These are phyloP conservation scores for Talaromyces thailandensis DNA, from an alignment of 495 filamentous ascomycete species.

Conservation along the genomic window DNA sequence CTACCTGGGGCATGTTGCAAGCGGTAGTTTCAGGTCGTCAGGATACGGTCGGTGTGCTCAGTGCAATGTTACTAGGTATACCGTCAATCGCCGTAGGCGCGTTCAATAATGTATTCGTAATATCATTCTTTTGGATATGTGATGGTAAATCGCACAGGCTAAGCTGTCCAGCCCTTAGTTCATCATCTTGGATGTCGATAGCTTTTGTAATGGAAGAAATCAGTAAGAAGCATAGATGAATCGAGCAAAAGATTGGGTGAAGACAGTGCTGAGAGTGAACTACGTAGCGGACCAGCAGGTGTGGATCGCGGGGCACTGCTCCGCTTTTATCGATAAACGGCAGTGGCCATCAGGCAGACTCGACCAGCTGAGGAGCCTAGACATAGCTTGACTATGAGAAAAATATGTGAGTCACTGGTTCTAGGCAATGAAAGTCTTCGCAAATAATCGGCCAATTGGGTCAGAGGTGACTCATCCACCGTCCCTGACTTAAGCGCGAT, in stretches of 20 bases:
- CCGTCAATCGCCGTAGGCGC: conserved; percentile 22
- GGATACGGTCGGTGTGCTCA: background rate
- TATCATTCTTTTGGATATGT: conserved; percentile 24
- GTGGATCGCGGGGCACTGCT: conserved; percentile 2
- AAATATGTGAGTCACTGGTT: background rate
- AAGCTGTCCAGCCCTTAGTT: background rate
- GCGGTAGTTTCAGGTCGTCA: background rate
- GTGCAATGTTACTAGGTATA: conserved; percentile 2
- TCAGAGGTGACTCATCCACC: background rate
- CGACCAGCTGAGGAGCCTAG: background rate
- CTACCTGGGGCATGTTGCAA: conserved; percentile 22
- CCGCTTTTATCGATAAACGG: conserved; percentile 8
- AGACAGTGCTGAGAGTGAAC: background rate
- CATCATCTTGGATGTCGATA: conserved; percentile 1
- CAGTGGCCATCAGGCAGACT: background rate
- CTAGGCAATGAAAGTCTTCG: background rate
- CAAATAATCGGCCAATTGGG: background rate
- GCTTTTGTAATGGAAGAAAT: background rate
- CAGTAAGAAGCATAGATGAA: background rate
- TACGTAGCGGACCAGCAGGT: background rate
- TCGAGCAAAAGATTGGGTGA: background rate
- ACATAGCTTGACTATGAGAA: background rate
- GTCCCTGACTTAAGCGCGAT: background rate
- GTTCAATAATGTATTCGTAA: conserved; percentile 35
- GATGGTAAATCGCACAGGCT: background rate